phyloP scores from a whole-genome alignment of 2,329 filamentous ascomycete species.

The Chrysosporium queenslandicum region DNA sequence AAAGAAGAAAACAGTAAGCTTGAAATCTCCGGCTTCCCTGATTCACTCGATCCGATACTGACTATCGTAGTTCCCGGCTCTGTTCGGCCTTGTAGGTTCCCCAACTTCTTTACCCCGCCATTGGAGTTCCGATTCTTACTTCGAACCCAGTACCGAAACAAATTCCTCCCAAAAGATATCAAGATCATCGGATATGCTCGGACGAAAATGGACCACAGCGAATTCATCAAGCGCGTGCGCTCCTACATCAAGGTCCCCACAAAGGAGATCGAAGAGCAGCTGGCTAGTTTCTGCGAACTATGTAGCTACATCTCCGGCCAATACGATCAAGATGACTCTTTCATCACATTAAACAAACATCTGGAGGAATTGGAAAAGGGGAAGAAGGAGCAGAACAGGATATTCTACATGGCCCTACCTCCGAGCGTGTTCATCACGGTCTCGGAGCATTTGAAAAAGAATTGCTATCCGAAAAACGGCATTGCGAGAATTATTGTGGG shows the following conservation, averaged over 20 bases:
- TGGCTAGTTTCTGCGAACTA: constrained; percentile 75
- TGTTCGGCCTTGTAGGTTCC: constrained; percentile 84
- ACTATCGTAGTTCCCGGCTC: constrained; percentile 67
- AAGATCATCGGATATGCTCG: constrained; percentile 97
- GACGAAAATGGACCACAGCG: constrained; percentile 97
- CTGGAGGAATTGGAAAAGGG: constrained; percentile 75
- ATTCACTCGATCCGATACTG: constrained; percentile 9
- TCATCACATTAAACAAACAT: constrained; percentile 74
- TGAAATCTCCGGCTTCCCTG: constrained; percentile 15
- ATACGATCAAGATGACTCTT: constrained; percentile 95
- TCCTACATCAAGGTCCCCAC: constrained; percentile 99
- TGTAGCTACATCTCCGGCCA: constrained; percentile 95
- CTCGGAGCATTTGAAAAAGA: constrained; percentile 91
- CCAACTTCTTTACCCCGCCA: not conserved
- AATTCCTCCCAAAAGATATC: constrained; percentile 93
- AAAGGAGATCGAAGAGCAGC: constrained; percentile 91
- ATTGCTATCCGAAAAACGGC: constrained; percentile 86
- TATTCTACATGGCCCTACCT: constrained; percentile 99
- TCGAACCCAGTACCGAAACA: constrained; percentile 73
- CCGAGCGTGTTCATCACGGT: constrained; percentile 97
- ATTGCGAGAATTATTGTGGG: constrained; percentile 88
- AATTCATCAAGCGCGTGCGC: constrained; percentile 87
- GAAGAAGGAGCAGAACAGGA: constrained; percentile 71
- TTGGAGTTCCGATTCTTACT: constrained; percentile 15
- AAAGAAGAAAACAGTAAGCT: constrained; percentile 90